Evolutionary conservation across 768 basidiomycete genomes (phyloP).

Genomic region (Scleroderma citrinum): DNA sequence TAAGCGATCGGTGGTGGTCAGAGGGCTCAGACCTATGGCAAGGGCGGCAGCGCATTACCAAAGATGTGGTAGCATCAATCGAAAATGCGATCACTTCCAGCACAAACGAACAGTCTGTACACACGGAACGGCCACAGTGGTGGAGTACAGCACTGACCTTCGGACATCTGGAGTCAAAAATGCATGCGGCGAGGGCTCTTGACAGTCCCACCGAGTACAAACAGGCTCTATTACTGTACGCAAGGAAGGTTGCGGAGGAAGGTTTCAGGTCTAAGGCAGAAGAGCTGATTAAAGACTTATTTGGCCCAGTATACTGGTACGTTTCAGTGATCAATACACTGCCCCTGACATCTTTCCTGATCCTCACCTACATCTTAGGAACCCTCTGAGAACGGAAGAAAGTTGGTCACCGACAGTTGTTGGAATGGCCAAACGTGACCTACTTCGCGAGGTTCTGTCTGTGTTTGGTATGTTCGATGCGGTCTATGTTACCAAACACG

Average conservation of each 20-base stretch:
- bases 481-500: neutral
- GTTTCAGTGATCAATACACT: constrained; percentile 24
- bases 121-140: constrained; percentile 61
- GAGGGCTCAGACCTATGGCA: constrained; percentile 83
- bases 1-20: constrained; percentile 82
- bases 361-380: constrained; percentile 40
- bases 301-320: constrained; percentile 87
- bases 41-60: constrained; percentile 50
- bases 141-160: constrained; percentile 81
- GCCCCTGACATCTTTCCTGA: neutral
- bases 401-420: constrained; percentile 63
- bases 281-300: constrained; percentile 84
- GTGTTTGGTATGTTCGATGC: constrained; percentile 61
- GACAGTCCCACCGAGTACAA: constrained; percentile 87
- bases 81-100: constrained; percentile 40
- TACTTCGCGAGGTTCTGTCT: constrained; percentile 73
- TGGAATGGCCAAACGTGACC: constrained; percentile 74
- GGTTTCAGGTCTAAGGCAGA: constrained; percentile 85
- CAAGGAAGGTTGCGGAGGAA: constrained; percentile 83
- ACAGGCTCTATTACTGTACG: constrained; percentile 66
- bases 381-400: constrained; percentile 56
- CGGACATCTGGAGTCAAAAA: constrained; percentile 80
- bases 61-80: constrained; percentile 50
- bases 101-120: constrained; percentile 30
- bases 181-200: constrained; percentile 67